Conservation (phyloP, 1,284 basidiomycete species). For the Cutaneotrichosporon arboriforme region DNA sequence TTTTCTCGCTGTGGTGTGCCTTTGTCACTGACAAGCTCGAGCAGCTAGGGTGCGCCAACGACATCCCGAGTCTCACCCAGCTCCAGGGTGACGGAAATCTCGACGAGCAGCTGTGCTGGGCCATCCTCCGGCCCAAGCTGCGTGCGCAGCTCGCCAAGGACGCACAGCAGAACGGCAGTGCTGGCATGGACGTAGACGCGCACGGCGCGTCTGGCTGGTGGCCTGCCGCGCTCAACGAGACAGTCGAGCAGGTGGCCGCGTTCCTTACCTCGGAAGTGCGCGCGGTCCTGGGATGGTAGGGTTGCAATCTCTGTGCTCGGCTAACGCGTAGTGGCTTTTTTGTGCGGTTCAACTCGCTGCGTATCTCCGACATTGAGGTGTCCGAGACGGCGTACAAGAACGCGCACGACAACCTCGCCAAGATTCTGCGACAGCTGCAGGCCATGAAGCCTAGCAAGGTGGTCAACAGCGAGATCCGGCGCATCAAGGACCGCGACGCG, state of each 20-base stretch:
- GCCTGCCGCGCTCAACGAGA: constrained; percentile 27
- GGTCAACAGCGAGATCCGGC: constrained; percentile 20
- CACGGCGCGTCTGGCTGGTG: constrained; percentile 24
- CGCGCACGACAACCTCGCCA: constrained; percentile 45
- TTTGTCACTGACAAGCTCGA: constrained; percentile 48
- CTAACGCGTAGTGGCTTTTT: constrained; percentile 60
- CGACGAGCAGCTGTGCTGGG: constrained; percentile 79
- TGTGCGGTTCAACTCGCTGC: constrained; percentile 89
- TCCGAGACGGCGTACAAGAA: constrained; percentile 51
- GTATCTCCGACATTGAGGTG: constrained; percentile 75
- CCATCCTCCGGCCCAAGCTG: constrained; percentile 77
- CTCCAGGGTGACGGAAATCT: constrained; percentile 70
- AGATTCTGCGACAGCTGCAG: constrained; percentile 40
- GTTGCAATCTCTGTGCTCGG: background rate
- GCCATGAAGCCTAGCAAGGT: constrained; percentile 3
- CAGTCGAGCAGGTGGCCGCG: constrained; percentile 29
- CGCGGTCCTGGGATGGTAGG: constrained; percentile 21
- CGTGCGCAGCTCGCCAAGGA: constrained; percentile 51
- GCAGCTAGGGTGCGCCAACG: constrained; percentile 44
- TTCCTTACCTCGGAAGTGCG: constrained; percentile 28
- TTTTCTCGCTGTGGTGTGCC: constrained; percentile 54
- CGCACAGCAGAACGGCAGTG: background rate
- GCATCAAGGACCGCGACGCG: constrained; percentile 27
- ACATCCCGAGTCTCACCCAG: constrained; percentile 61
- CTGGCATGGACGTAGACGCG: constrained; percentile 15